Conservation (phyloP, 371 early-diverging fungal genomes). For the Spraguea lophii region DNA sequence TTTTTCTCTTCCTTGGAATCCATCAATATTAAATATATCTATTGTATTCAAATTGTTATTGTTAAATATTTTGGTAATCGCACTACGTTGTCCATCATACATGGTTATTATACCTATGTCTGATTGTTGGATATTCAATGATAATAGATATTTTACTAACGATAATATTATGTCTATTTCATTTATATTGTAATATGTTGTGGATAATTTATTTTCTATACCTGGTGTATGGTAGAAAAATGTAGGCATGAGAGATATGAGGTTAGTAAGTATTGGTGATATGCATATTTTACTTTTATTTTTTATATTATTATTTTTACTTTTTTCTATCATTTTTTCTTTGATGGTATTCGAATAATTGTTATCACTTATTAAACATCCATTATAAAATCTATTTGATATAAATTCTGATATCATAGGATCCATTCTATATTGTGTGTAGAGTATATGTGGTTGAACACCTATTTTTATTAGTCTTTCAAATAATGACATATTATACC, state of each 20-base stretch:
- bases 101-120: slow-evolving; percentile 96
- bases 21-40: slow-evolving; percentile 91
- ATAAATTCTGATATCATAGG: slow-evolving; percentile 85
- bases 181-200: slow-evolving; percentile 74
- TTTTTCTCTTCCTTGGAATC: slow-evolving; percentile 97
- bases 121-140: slow-evolving; percentile 58
- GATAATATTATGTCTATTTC: slow-evolving; percentile 68
- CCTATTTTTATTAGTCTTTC: slow-evolving; percentile 75
- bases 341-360: too few relatives aligned
- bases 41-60: slow-evolving; percentile 70
- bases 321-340: too few relatives aligned
- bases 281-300: slow-evolving; percentile 31
- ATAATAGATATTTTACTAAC: slow-evolving; percentile 70
- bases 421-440: slow-evolving; percentile 95
- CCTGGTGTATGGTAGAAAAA: slow-evolving; percentile 74
- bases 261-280: slow-evolving; percentile 59
- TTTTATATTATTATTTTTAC: too few relatives aligned
- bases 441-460: slow-evolving; percentile 68
- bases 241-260: slow-evolving; percentile 89
- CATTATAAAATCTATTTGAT: slow-evolving; percentile 91
- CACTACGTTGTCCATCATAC: slow-evolving; percentile 80
- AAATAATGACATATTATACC: slow-evolving; percentile 76
- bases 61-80: too few relatives aligned
- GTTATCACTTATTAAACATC: too few relatives aligned
- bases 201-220: slow-evolving; percentile 77